Conservation (phyloP, 1,284 basidiomycete species). For the Heterobasidion occidentale region DNA sequence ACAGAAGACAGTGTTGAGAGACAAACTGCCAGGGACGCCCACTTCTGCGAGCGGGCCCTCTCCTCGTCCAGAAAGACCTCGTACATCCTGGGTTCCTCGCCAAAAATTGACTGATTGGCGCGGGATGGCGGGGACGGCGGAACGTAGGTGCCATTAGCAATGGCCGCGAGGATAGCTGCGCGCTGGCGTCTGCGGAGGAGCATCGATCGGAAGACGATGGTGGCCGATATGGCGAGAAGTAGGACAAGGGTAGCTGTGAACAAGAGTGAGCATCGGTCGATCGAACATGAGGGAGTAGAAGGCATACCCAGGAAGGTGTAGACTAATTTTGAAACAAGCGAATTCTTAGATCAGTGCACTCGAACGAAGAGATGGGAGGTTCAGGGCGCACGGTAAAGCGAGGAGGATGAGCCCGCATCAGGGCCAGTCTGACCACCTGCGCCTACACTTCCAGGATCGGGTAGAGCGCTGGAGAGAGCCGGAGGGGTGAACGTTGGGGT, state of each 20-base stretch:
- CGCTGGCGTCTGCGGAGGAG: slow-evolving; percentile 5
- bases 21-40: background rate
- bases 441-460: background rate
- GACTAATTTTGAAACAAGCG: background rate
- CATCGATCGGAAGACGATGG: slow-evolving; percentile 4
- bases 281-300: background rate
- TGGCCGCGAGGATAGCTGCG: background rate
- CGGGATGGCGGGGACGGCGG: background rate
- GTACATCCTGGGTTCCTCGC: background rate
- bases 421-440: background rate
- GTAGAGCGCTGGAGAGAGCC: background rate
- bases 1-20: background rate
- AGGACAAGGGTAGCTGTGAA: slow-evolving; percentile 4
- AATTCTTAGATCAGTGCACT: background rate
- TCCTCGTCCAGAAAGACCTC: background rate
- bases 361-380: background rate
- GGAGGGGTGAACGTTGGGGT: background rate
- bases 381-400: background rate
- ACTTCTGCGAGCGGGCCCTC: background rate
- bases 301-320: slow-evolving; percentile 5
- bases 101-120: background rate
- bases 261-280: background rate
- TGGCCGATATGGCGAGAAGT: slow-evolving; percentile 2
- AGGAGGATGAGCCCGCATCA: background rate
- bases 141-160: slow-evolving; percentile 1